Percentiles rank a stretch among this genome's conserved stretches.
phyloP scores from a whole-genome alignment of 805 yeast genomes.

The Candida sakaeoensis region DNA sequence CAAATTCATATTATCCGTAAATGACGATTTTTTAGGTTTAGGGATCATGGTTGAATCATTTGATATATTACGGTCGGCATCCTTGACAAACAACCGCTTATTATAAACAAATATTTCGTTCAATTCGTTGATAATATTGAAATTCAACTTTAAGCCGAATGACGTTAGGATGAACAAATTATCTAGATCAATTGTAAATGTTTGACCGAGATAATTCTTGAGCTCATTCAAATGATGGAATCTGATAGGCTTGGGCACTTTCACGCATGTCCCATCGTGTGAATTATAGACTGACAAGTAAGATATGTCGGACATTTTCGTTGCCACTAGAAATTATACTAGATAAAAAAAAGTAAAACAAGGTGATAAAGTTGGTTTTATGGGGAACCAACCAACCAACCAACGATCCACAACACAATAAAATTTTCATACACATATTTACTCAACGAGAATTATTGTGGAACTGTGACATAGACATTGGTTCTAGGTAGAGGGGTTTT shows the following conservation, averaged over 20 bases:
- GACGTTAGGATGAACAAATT: constrained; percentile 56
- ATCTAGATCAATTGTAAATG: constrained; percentile 16
- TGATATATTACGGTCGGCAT: too few relatives aligned
- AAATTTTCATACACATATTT: too few relatives aligned
- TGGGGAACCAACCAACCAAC: too few relatives aligned
- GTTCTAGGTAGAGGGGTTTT: too few relatives aligned
- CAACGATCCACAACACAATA: too few relatives aligned
- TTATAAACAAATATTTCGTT: constrained; percentile 62
- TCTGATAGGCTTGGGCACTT: constrained; percentile 39
- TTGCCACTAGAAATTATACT: constrained; percentile 1
- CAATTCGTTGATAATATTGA: constrained; percentile 47
- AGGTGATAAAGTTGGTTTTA: too few relatives aligned
- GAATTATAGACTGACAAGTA: constrained; percentile 33
- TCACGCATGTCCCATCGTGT: constrained; percentile 32
- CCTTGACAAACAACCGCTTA: constrained; percentile 30
- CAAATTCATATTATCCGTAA: constrained; percentile 6
- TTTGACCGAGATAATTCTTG: constrained; percentile 26
- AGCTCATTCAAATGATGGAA: constrained; percentile 31
- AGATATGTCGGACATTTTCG: constrained; percentile 15
- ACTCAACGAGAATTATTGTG: too few relatives aligned
- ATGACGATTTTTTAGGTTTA: constrained; percentile 1
- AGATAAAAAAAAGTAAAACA: not conserved
- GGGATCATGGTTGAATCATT: not conserved
- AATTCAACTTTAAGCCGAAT: constrained; percentile 60
- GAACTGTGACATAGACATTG: too few relatives aligned